Evolutionary conservation across 148 eudicot species (phyloP).

Genomic region (Fagopyrum esculentum): DNA sequence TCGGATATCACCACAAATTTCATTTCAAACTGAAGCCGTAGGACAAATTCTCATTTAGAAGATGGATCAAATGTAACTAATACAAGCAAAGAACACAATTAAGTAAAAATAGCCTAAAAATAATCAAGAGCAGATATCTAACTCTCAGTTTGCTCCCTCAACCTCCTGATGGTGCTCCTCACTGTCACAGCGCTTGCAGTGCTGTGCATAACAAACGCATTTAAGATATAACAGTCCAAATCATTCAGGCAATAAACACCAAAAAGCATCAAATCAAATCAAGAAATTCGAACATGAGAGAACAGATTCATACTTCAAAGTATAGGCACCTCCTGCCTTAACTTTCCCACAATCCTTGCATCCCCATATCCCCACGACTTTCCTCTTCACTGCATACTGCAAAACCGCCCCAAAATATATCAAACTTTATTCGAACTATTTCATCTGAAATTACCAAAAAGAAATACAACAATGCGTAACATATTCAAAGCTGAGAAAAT

Average conservation of each 20-base stretch:
- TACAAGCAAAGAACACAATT: not conserved
- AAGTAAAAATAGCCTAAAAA: too few relatives aligned
- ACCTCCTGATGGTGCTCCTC: conserved; percentile 78
- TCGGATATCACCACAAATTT: too few relatives aligned
- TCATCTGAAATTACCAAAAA: too few relatives aligned
- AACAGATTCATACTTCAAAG: not conserved
- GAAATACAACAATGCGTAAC: too few relatives aligned
- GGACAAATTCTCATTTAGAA: not conserved
- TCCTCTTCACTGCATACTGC: too few relatives aligned
- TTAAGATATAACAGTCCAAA: not conserved
- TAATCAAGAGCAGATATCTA: conserved; percentile 8
- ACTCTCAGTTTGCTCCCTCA: conserved; percentile 83
- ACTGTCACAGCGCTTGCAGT: conserved; percentile 81
- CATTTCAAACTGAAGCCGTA: not conserved
- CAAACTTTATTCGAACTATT: too few relatives aligned
- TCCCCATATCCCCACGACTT: too few relatives aligned
- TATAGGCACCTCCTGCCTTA: too few relatives aligned
- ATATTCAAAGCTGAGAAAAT: too few relatives aligned
- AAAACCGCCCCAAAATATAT: not conserved
- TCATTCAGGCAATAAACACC: not conserved
- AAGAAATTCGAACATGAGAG: not conserved
- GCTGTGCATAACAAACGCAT: conserved; percentile 23
- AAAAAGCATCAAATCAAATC: not conserved
- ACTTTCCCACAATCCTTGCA: too few relatives aligned
- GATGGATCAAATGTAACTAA: not conserved